Conservation (phyloP, 2,329 filamentous ascomycete species). For the Lecanicillium sp. region DNA sequence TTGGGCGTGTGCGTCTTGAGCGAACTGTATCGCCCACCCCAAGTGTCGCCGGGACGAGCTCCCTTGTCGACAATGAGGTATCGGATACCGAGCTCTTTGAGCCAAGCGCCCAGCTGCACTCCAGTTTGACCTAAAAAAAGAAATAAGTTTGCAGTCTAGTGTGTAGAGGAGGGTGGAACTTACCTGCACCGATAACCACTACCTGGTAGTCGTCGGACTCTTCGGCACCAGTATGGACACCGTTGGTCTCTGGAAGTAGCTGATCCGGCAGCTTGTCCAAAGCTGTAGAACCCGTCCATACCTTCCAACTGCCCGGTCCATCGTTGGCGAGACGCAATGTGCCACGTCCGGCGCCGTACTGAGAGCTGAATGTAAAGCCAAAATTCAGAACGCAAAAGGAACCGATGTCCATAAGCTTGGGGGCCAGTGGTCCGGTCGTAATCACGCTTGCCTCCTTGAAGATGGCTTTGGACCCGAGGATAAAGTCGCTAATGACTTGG, state of each 20-base stretch:
- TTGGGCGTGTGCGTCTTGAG: constrained; percentile 19
- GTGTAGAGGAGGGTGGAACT: not conserved
- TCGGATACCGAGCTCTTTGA: constrained; percentile 23
- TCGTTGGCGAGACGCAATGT: constrained; percentile 18
- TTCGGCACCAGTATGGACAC: constrained; percentile 16
- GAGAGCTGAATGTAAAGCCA: constrained; percentile 18
- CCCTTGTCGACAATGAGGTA: constrained; percentile 39
- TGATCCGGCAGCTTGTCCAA: constrained; percentile 20
- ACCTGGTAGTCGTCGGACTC: constrained; percentile 31
- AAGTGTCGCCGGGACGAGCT: constrained; percentile 41
- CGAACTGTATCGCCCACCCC: constrained; percentile 41
- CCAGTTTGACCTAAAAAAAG: constrained; percentile 33
- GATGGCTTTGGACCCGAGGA: constrained; percentile 9
- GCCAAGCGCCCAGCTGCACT: constrained; percentile 30
- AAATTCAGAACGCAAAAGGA: constrained; percentile 17
- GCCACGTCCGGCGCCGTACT: constrained; percentile 18
- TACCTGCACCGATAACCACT: constrained; percentile 35
- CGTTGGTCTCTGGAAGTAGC: not conserved
- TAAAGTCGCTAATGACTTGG: constrained; percentile 13
- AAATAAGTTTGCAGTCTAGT: not conserved
- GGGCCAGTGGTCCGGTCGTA: constrained; percentile 13
- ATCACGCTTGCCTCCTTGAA: constrained; percentile 8
- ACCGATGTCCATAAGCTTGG: constrained; percentile 15
- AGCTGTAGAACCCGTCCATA: constrained; percentile 22
- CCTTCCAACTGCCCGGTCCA: constrained; percentile 18